These are phyloP conservation scores for Glomus cerebriforme DNA, from an alignment of 192 early-diverging fungal species.

Conservation along the genomic window DNA sequence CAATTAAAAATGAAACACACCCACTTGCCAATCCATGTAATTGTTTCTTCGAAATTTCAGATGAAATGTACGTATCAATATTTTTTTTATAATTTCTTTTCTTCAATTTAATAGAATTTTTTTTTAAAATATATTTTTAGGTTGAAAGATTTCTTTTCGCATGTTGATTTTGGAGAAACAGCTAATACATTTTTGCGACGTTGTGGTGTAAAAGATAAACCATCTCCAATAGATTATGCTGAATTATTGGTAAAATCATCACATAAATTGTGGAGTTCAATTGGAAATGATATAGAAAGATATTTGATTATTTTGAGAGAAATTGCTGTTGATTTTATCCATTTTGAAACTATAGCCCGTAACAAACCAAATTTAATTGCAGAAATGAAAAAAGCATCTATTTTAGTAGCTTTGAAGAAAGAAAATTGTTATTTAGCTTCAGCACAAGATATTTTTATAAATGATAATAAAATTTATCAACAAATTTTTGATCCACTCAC, in stretches of 20 bases:
- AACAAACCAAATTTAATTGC: conserved; percentile 46
- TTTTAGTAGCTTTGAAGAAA: conserved; percentile 60
- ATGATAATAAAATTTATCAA: too few relatives aligned
- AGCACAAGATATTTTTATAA: too few relatives aligned
- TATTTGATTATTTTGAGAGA: conserved; percentile 72
- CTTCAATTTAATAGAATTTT: conserved; percentile 51
- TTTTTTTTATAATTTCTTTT: too few relatives aligned
- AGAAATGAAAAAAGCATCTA: conserved; percentile 62
- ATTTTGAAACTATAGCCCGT: conserved; percentile 39
- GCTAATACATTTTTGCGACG: conserved; percentile 77
- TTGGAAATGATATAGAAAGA: conserved; percentile 46
- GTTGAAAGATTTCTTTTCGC: conserved; percentile 59
- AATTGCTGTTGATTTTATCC: conserved; percentile 69
- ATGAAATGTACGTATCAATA: too few relatives aligned
- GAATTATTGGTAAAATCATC: conserved; percentile 62
- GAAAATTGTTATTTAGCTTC: too few relatives aligned
- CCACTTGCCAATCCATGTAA: too few relatives aligned
- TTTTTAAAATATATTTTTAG: conserved; percentile 30
- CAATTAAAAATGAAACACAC: conserved; percentile 36
- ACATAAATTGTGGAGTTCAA: conserved; percentile 53
- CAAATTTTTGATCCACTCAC: too few relatives aligned
- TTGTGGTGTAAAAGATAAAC: conserved; percentile 84
- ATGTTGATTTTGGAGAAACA: conserved; percentile 67
- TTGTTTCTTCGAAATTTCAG: too few relatives aligned
- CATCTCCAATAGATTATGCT: conserved; percentile 71